A percentile compares a stretch with the other conserved stretches of the same genome.
These are phyloP conservation scores for Diaporthe humulicola DNA, from an alignment of 2,329 filamentous ascomycete genomes.

Conservation along the genomic window DNA sequence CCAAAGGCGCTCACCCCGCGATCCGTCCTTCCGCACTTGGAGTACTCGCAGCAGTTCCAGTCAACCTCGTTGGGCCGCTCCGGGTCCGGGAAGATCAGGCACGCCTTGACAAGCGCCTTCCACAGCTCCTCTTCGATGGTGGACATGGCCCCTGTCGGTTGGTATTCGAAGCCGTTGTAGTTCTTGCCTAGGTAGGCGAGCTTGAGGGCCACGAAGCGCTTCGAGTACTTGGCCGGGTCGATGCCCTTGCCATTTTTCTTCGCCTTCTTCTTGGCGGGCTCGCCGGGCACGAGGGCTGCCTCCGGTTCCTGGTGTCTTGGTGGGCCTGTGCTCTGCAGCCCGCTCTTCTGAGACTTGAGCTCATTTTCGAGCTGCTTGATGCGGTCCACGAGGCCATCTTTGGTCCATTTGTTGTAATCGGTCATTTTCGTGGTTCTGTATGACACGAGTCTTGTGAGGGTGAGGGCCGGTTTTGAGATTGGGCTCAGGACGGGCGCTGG, in stretches of 20 bases:
- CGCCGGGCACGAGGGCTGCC: not conserved
- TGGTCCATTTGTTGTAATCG: slow-evolving; percentile 76
- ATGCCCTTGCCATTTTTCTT: slow-evolving; percentile 68
- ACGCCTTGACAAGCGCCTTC: slow-evolving; percentile 87
- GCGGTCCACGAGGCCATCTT: slow-evolving; percentile 75
- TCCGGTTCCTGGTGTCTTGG: not conserved
- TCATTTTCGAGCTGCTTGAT: slow-evolving; percentile 77
- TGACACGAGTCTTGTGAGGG: slow-evolving; percentile 1
- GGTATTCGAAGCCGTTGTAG: slow-evolving; percentile 95
- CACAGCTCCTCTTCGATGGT: slow-evolving; percentile 95
- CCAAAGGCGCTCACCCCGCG: slow-evolving; percentile 96
- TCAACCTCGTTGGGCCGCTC: slow-evolving; percentile 73
- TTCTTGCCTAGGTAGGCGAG: slow-evolving; percentile 92
- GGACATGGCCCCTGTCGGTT: slow-evolving; percentile 77
- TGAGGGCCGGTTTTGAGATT: not conserved
- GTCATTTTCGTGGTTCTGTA: slow-evolving; percentile 37
- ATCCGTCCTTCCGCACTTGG: slow-evolving; percentile 95
- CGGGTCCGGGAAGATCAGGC: slow-evolving; percentile 78
- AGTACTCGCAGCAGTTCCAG: slow-evolving; percentile 90
- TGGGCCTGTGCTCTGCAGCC: not conserved
- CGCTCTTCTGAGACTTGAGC: slow-evolving; percentile 55
- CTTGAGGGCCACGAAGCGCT: slow-evolving; percentile 89
- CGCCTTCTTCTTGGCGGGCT: slow-evolving; percentile 34
- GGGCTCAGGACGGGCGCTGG: not conserved
- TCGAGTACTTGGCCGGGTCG: slow-evolving; percentile 85